Base-by-base conservation (phyloP, 345 rosid genomes). In the Gossypium mustelinum region DNA sequence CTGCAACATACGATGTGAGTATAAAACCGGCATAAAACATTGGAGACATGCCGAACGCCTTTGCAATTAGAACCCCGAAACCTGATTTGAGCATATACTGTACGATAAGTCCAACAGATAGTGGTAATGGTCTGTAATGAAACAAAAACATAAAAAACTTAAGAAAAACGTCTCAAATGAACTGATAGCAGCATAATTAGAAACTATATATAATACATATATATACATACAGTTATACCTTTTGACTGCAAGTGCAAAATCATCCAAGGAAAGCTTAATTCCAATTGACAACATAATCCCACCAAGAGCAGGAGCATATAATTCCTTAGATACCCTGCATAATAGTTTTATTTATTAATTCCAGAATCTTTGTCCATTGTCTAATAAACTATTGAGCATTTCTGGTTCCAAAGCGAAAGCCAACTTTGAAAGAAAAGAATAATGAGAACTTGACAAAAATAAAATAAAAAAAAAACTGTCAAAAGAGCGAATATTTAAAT, bases 291-390 rank as follows among this genome's bases (percentile, higher is more conserved):
- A 79, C 97, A 94, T 92, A 70, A 81, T 92, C 70, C 98, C 98
- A 62, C 98, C 97, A 78, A 94, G 95, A 72, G 97, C 95, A 64
- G 98, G 98, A 50, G 98, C 97, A 70, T 94, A 94, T 24, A 92
- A 63, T 56, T 92, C 98, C 84, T 91, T 94, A 8, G 97, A 92
- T 68, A 91, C 97, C 97, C 97, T 92, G 90, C 75, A 81, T 60
- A 68, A 71, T 20, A 25, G 11, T 70, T 64, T 41, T 6, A 44
- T 18, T 61, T 16, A 18, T 29, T 29, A 29, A n/a, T 27, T 61
- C 18, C 66, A 13, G 44, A 29, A 27, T 60, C 59, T 29, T 52
- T 9, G 12, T 51, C 73, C 34, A 16, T 29, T 27, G 25, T 0
- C 3, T 11, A 17, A 45, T 47, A 45, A 61, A 61, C 44, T 12